phyloP scores from a whole-genome alignment of 2,329 filamentous ascomycete genomes.

The Aaosphaeria pasadenensis region DNA sequence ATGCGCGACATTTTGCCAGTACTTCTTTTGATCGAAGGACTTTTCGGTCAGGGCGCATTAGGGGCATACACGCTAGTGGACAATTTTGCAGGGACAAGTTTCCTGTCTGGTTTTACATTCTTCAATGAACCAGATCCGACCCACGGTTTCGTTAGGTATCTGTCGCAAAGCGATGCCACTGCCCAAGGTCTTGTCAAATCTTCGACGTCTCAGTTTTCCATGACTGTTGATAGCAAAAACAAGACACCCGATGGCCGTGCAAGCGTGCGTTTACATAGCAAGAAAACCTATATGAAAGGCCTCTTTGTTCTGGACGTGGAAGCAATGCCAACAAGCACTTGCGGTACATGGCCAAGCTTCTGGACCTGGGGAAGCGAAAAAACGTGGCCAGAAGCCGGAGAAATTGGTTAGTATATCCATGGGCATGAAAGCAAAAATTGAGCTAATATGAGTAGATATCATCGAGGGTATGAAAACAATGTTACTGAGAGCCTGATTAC shows the following conservation, averaged over 20 bases:
- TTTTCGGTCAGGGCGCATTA: neutral
- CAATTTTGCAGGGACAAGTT: conserved; percentile 9
- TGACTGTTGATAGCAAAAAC: conserved; percentile 34
- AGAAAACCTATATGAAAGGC: conserved; percentile 37
- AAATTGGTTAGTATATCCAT: conserved; percentile 10
- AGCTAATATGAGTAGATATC: conserved; percentile 3
- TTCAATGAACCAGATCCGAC: conserved; percentile 39
- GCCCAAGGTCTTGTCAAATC: conserved; percentile 26
- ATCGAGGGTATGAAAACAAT: conserved; percentile 5
- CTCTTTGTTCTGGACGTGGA: conserved; percentile 38
- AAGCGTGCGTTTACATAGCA: conserved; percentile 32
- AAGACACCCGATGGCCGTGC: conserved; percentile 39
- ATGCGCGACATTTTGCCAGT: no score
- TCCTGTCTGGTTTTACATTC: conserved; percentile 19
- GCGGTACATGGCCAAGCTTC: conserved; percentile 40
- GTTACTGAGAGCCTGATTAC: no score
- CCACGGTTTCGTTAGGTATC: conserved; percentile 36
- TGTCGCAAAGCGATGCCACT: conserved; percentile 36
- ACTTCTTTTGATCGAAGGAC: no score
- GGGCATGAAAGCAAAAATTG: neutral
- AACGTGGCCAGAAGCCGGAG: conserved; percentile 17
- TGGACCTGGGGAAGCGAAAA: conserved; percentile 34
- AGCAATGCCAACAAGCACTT: conserved; percentile 36
- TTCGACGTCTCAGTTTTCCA: conserved; percentile 9
- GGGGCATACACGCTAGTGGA: conserved; percentile 5